phyloP scores from a whole-genome alignment of 2,329 filamentous ascomycete species.

The Sporothrix sp. region DNA sequence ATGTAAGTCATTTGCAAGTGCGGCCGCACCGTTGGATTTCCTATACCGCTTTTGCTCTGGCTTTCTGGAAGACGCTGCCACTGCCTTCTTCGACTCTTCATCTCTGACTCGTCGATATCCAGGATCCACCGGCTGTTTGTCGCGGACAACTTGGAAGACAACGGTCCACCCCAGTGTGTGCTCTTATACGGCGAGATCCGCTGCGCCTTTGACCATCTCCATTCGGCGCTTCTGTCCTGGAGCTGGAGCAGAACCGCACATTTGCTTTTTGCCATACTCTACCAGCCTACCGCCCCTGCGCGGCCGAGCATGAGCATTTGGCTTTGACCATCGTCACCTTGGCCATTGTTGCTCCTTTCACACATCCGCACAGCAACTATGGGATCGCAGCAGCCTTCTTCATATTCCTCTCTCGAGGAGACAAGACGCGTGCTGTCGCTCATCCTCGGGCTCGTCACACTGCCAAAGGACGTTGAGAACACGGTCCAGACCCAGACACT shows the following conservation, averaged over 20 bases:
- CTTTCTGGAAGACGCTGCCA: too few species aligned
- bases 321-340: not conserved
- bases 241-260: not conserved
- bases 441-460: not conserved
- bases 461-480: conserved; percentile 7
- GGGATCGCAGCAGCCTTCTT: conserved; percentile 6
- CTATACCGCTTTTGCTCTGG: too few species aligned
- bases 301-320: not conserved
- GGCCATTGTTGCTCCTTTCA: not conserved
- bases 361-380: not conserved
- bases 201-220: not conserved
- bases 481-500: conserved; percentile 5
- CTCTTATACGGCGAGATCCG: not conserved
- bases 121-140: too few species aligned
- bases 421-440: conserved; percentile 20
- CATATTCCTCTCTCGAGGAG: conserved; percentile 17
- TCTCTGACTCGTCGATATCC: too few species aligned
- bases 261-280: not conserved
- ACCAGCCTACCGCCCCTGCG: not conserved
- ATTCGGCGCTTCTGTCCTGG: not conserved
- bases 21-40: too few species aligned
- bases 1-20: too few species aligned
- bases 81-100: too few species aligned
- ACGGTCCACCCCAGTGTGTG: not conserved
- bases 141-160: too few species aligned